phyloP scores from a whole-genome alignment of 352 stramenopile species.

The Phytophthora tubulina region DNA sequence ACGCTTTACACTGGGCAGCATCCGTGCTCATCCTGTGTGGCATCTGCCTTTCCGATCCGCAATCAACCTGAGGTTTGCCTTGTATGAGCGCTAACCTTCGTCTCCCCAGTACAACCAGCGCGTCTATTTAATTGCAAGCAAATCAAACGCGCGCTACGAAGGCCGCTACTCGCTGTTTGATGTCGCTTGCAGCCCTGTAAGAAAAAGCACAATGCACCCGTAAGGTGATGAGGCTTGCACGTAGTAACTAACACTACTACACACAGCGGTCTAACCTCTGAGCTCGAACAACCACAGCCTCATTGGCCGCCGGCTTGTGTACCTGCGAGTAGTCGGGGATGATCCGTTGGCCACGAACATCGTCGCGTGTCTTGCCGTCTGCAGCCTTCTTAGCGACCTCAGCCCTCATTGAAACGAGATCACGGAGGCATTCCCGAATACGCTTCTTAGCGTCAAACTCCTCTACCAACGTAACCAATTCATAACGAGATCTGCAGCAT shows the following conservation, averaged over 20 bases:
- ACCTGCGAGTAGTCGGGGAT: constrained; percentile 78
- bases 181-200: constrained; percentile 35
- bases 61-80: constrained; percentile 33
- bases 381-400: constrained; percentile 69
- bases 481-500: constrained; percentile 42
- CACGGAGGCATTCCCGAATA: constrained; percentile 63
- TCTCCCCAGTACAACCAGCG: constrained; percentile 20
- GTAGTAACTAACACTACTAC: constrained; percentile 6
- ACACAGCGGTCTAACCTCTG: constrained; percentile 48
- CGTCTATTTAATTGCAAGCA: constrained; percentile 29
- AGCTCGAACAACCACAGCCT: constrained; percentile 57
- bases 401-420: constrained; percentile 65
- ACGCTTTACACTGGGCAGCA: constrained; percentile 55
- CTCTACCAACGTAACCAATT: constrained; percentile 49
- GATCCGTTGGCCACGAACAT: constrained; percentile 74
- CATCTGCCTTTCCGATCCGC: constrained; percentile 41
- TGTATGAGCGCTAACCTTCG: constrained; percentile 17
- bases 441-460: constrained; percentile 52
- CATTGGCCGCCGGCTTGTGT: constrained; percentile 59
- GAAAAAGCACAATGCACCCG: background rate
- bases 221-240: constrained; percentile 12
- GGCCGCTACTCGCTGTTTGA: constrained; percentile 46
- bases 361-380: constrained; percentile 73
- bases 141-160: constrained; percentile 47
- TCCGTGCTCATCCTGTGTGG: constrained; percentile 55